phyloP scores from a whole-genome alignment of 257 asterid genomes.

The Scutellaria barbata region DNA sequence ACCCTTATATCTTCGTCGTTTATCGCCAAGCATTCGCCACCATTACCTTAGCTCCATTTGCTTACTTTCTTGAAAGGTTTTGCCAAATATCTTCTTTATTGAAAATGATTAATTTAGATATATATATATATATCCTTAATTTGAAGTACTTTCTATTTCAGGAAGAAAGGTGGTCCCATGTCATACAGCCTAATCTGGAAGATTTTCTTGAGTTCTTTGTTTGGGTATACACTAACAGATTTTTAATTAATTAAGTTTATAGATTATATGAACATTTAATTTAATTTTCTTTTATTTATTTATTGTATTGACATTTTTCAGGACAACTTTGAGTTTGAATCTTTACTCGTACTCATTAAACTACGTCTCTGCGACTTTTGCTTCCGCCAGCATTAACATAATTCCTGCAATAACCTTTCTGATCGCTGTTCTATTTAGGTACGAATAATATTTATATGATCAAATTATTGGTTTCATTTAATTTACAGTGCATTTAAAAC shows the following conservation, averaged over 20 bases:
- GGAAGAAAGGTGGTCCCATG: constrained; percentile 50
- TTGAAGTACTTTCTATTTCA: background rate
- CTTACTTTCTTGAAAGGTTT: constrained; percentile 57
- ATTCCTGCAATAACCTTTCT: constrained; percentile 65
- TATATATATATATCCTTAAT: background rate
- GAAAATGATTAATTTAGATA: no score
- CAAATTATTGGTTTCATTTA: no score
- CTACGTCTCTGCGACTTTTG: constrained; percentile 71
- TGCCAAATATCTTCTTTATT: background rate
- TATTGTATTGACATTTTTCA: constrained; percentile 27
- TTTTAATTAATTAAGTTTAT: background rate
- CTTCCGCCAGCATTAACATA: constrained; percentile 61
- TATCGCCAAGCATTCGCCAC: constrained; percentile 66
- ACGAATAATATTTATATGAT: background rate
- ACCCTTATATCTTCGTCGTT: constrained; percentile 60
- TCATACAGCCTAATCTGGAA: constrained; percentile 47
- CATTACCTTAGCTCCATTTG: constrained; percentile 55
- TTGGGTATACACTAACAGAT: constrained; percentile 48
- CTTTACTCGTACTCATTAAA: constrained; percentile 57
- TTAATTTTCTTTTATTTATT: background rate
- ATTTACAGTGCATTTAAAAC: no score
- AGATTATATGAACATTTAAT: background rate
- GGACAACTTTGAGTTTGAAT: constrained; percentile 60
- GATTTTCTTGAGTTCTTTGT: constrained; percentile 54
- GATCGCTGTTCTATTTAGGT: constrained; percentile 53